Evolutionary conservation across 2,329 filamentous ascomycete species (phyloP), one percentile per base, ranked within the genome.

Genomic region (Pseudomassariella vexata): DNA sequence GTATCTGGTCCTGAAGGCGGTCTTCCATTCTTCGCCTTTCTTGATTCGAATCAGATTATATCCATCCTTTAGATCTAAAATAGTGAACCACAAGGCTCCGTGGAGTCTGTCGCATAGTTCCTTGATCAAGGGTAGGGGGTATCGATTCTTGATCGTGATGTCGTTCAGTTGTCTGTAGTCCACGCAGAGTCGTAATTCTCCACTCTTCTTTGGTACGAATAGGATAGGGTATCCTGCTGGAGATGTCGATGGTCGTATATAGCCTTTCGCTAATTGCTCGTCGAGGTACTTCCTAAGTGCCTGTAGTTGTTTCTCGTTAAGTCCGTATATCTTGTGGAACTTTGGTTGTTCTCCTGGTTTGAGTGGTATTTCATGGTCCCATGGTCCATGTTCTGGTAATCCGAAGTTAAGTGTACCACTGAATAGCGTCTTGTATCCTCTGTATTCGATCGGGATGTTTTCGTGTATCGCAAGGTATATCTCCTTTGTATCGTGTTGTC

Each of bases 1-100:
- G 28, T 44, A 54, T 19, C 29, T 25, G 9, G 19, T 51, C 15
- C 36, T 30, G 39, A 58, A 58, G 11, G 32, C 39, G 6, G 32
- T 60, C 30, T 57, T 58, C 38, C 39, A 57, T 42, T 56, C 30
- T 19, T 59, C 30, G n/a, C 32, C 35, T 44, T 47, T 24, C 15
- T 27, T 33, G 20, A 56, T 45, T 28, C 24, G 30, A 28, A 47
- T 42, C 10, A 32, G 37, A 28, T 44, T 39, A 40, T 37, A 48
- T 19, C 10, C 37, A n/a, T 37, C 18, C 15, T 25, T 25, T 11
- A 47, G 14, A 27, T 47, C 28, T 5, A 45, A 9, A 11, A 27
- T 36, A 4, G 19, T 37, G 23, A 41, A 45, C 12, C 28, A 38
- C 23, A 34, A 21, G 10, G 34, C 37, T 19, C 31, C 32, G 16